Base-by-base conservation (phyloP, 1,284 basidiomycete genomes). In the Tremellales sp. region DNA sequence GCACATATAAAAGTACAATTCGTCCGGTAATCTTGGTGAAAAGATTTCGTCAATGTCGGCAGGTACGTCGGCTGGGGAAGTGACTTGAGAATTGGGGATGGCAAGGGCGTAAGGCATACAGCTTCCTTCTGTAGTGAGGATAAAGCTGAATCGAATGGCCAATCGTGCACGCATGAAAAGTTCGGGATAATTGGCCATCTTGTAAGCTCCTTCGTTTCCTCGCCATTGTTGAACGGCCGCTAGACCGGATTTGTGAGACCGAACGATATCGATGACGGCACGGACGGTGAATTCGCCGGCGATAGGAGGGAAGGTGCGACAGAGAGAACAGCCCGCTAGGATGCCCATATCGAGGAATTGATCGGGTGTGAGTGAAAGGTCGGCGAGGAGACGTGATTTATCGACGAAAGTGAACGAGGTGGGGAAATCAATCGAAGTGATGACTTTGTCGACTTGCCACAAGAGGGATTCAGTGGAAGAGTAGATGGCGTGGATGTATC, bases 271-370 rank as follows among this genome's bases (percentile, higher is more conserved):
- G 46, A 92, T 84, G 19, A 86, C 86, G 17, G 84, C 82, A 64
- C 89, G 89, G 54, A 93, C 77, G 0, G 82, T 82, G 66, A 87
- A 85, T 54, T 65, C 67, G 56, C 86, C 85, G 72, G 86, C 50
- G 80, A 80, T 52, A 80, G 86, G 88, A 33, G 87, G 92, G 81
- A 94, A 94, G 11, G 92, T 84, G 2, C 84, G 83, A 6, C 84
- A 85, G 61, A 89, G 81, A 33, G 93, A 89, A 59, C 86, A 94
- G 23, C 96, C 96, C 33, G 93, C 84, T 33, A 99, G 81, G 58
- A 99, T 86, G 19, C 85, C 86, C 55, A 92, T 80, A 71, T 99
- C 94, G 57, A 98, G 83, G 76, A 98, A 96, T 70, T 97, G 92
- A 66, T 97, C 92, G 59, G 91, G 85, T 29, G 73, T 80, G 45